Base-by-base conservation (phyloP, 2,329 filamentous ascomycete species). In the Rutstroemia sp. region DNA sequence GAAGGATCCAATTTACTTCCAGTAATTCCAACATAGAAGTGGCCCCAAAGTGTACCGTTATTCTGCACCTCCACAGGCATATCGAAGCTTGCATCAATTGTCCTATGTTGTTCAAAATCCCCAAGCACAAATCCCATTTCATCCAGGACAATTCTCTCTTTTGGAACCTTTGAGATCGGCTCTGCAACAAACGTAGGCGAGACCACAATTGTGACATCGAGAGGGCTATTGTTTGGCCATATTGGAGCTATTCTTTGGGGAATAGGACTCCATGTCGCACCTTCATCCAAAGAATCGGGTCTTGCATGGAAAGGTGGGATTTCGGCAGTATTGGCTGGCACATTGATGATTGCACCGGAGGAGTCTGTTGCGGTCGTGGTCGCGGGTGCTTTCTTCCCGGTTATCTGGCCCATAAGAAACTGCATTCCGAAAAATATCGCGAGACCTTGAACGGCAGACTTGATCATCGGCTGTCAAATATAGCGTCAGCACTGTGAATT, bases 1-100 rank as follows among this genome's bases (percentile, higher is more conserved):
- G 79, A 79, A 2, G 92, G 92, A 67, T 97, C 92, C 34, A 96
- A 75, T 56, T 81, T 78, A 58, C 82, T 81, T 53, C 92, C 92
- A 9, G 84, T 75, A 62, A 95, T 81, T 10, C 84, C 90, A 59
- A 97, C 77, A 66, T 91, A 96, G 72, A 97, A 95, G 71, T 99
- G 94, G 2, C 89, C 92, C 85, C 90, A 96, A 9, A 99, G 80
- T 1, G 92, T 96, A 37, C 90, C 91, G 70, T 97, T 97, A 63
- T 91, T 80, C 76, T 96, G 92, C 0, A 95, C 91, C 44, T 82
- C 78, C 60, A 78, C 77, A 2, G 94, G 92, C 4, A 97, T 84
- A 3, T 78, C 74, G 69, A 99, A 90, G 39, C 78, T 85, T 6
- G 88, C 88, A 63, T 92, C 85, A 57, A 92, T 79, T 54, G 86